These are phyloP conservation scores for Suhomyces maxii DNA, from an alignment of 1,139 yeast species.

Conservation along the genomic window DNA sequence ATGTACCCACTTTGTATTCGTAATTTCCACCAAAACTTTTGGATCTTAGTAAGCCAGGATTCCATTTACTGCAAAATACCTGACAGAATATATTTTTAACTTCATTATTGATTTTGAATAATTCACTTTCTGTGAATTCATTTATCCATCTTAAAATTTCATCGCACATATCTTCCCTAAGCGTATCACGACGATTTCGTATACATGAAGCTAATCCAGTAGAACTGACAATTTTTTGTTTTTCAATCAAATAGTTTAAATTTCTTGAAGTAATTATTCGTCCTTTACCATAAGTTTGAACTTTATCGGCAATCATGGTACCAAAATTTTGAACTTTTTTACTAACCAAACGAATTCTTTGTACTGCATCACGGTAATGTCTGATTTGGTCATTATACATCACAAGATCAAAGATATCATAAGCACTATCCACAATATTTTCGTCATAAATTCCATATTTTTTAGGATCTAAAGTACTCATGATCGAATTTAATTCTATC, in stretches of 20 bases:
- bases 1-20: conserved; percentile 32
- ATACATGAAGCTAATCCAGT: conserved; percentile 72
- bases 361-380: conserved; percentile 73
- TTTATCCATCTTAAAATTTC: conserved; percentile 67
- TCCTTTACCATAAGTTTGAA: conserved; percentile 69
- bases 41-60: conserved; percentile 37
- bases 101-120: conserved; percentile 50
- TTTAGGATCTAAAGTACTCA: conserved; percentile 31
- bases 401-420: conserved; percentile 55
- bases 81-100: conserved; percentile 55
- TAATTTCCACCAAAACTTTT: conserved; percentile 13
- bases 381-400: conserved; percentile 80
- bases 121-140: conserved; percentile 56
- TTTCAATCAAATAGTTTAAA: conserved; percentile 48
- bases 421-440: conserved; percentile 38
- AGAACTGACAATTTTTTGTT: conserved; percentile 53
- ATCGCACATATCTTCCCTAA: conserved; percentile 80
- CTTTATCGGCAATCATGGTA: conserved; percentile 65
- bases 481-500: conserved; percentile 27
- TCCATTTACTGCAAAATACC: conserved; percentile 58
- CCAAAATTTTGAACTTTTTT: conserved; percentile 68
- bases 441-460: conserved; percentile 28
- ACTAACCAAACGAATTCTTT: conserved; percentile 63
- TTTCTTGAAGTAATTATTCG: conserved; percentile 60
- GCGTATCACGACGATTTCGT: conserved; percentile 65